These are phyloP conservation scores for Boletus tomentosulus DNA, from an alignment of 768 basidiomycete species.

Conservation along the genomic window DNA sequence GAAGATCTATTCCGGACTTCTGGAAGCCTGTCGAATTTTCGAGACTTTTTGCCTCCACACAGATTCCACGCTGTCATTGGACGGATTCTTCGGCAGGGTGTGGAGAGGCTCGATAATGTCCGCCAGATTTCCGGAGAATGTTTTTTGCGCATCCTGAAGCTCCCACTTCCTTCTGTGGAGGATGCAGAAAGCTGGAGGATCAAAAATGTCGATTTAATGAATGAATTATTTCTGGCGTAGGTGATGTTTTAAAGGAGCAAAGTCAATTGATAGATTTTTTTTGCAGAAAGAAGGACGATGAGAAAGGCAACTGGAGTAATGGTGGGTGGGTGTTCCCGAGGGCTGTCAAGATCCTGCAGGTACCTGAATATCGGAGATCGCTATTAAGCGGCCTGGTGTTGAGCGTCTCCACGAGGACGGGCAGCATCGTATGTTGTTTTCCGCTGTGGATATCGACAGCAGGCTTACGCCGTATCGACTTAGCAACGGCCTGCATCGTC, in stretches of 20 bases:
- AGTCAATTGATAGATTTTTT: neutral
- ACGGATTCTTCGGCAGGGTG: constrained; percentile 81
- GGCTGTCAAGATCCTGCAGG: constrained; percentile 60
- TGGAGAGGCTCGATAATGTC: constrained; percentile 89
- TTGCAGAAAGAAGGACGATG: constrained; percentile 32
- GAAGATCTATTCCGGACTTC: constrained; percentile 48
- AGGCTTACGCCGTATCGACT: constrained; percentile 11
- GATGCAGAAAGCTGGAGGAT: constrained; percentile 49
- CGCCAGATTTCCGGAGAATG: constrained; percentile 72
- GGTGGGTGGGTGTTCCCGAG: constrained; percentile 72
- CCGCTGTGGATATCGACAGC: constrained; percentile 5
- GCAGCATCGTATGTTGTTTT: constrained; percentile 65
- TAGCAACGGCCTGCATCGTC: constrained; percentile 68
- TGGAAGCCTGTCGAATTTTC: constrained; percentile 40
- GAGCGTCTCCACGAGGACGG: constrained; percentile 80
- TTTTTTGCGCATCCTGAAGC: constrained; percentile 47
- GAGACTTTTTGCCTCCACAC: constrained; percentile 55
- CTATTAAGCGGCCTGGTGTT: constrained; percentile 71
- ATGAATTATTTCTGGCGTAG: constrained; percentile 52
- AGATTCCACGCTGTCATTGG: constrained; percentile 55
- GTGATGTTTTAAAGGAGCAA: constrained; percentile 12
- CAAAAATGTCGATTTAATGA: constrained; percentile 43
- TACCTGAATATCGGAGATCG: constrained; percentile 55
- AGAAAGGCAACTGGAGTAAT: constrained; percentile 57
- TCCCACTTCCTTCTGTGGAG: constrained; percentile 40